Evolutionary conservation across 139 green algal species (phyloP), one percentile per base, ranked within the genome.

Genomic region (Asterochloris sp.): DNA sequence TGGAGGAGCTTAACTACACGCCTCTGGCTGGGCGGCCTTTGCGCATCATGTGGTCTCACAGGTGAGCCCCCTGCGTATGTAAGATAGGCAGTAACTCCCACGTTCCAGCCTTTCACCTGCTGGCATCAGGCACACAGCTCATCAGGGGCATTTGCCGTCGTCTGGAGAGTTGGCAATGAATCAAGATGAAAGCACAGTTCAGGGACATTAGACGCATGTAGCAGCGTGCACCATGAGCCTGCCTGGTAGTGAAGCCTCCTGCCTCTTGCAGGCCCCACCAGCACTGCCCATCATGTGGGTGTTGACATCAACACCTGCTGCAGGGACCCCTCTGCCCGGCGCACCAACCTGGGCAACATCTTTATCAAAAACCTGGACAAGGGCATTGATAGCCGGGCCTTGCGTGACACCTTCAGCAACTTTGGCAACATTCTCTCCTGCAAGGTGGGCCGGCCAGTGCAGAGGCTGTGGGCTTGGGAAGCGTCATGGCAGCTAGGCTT

Each of bases 331-430:
- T 88, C 87, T n/a, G 87, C 85, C 77, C 91, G 90, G 85, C 92
- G 92, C 69, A 89, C 87, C 27, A 91, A 89, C 69, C 87, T 96
- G 62, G 95, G 95, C 78, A 98, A 98, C 88, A 96, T 98, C 88
- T 98, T 98, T 87, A 97, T 98, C 91, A 98, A 98, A 90, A 98
- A 98, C 90, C 90, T 98, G 81, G 93, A 98, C 88, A 94, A 94
- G 84, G 86, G 85, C 54, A 97, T 98, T 85, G 94, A 98, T 88
- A 94, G 96, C 90, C 96, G 95, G 88, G 91, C 92, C 4, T 92
- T 98, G 86, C 95, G 98, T 85, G 95, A 98, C 89, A 98, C 94
- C 61, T 98, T 98, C 87, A 91, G 85, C 66, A 90, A 91, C 81
- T 98, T 98, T 82, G 95, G 95, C 85, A 89, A 90, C 82, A 98